Percentiles rank a stretch among this genome's conserved stretches.
Conservation (phyloP, 2,329 filamentous ascomycete species). For the Alternaria postmessia region DNA sequence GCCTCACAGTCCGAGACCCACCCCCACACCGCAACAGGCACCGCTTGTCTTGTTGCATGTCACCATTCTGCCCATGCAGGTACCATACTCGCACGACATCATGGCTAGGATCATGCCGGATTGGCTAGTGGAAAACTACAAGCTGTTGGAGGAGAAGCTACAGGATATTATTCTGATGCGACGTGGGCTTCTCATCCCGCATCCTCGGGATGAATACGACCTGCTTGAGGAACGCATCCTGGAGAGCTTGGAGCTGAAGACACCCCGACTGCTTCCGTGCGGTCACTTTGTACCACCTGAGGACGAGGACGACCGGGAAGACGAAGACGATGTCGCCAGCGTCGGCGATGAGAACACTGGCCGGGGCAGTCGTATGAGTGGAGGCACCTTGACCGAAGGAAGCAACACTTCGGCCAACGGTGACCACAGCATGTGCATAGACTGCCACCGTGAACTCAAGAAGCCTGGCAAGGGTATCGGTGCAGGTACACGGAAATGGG, state of each 20-base stretch:
- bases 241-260: slow-evolving; percentile 75
- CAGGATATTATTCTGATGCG: slow-evolving; percentile 74
- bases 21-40: slow-evolving; percentile 55
- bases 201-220: slow-evolving; percentile 82
- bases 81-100: slow-evolving; percentile 63
- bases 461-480: slow-evolving; percentile 47
- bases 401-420: slow-evolving; percentile 30
- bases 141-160: slow-evolving; percentile 72
- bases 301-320: slow-evolving; percentile 51
- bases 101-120: slow-evolving; percentile 62
- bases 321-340: slow-evolving; percentile 47
- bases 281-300: slow-evolving; percentile 71
- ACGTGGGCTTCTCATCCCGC: slow-evolving; percentile 76
- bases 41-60: slow-evolving; percentile 81
- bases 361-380: slow-evolving; percentile 48
- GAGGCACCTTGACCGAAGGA: slow-evolving; percentile 44
- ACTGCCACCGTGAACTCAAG: slow-evolving; percentile 56
- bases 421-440: slow-evolving; percentile 56
- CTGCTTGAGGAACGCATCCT: slow-evolving; percentile 79
- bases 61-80: slow-evolving; percentile 74
- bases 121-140: slow-evolving; percentile 66
- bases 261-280: slow-evolving; percentile 75
- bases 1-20: slow-evolving; percentile 37
- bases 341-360: slow-evolving; percentile 40
- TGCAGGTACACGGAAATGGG: slow-evolving; percentile 66